A percentile compares a stretch with the other conserved stretches of the same genome.
Conservation (phyloP, 495 filamentous ascomycete species). For the Corynascus novoguineensis region DNA sequence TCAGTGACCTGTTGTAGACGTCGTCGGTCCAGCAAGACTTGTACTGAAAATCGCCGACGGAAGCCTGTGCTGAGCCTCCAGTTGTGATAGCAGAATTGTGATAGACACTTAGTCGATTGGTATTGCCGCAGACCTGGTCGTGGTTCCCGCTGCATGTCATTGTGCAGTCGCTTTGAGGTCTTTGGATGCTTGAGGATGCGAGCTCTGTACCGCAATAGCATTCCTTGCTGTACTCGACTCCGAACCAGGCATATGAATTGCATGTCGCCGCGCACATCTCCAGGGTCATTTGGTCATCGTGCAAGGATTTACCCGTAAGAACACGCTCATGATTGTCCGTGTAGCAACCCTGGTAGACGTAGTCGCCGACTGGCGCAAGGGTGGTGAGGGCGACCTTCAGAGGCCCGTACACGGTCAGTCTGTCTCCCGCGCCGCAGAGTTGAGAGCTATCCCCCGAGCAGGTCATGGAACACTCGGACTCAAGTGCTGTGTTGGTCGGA, state of each 20-base stretch:
- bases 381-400: neutral
- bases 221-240: constrained; percentile 12
- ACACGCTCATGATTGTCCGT: neutral
- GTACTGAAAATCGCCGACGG: constrained; percentile 27
- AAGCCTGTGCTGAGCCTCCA: constrained; percentile 18
- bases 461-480: constrained; percentile 32
- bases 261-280: constrained; percentile 28
- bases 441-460: constrained; percentile 31
- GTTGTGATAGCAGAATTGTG: constrained; percentile 1
- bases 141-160: constrained; percentile 9
- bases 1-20: constrained; percentile 21
- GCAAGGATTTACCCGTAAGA: neutral
- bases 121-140: constrained; percentile 2
- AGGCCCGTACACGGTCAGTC: constrained; percentile 34
- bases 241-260: constrained; percentile 6
- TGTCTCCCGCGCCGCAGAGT: constrained; percentile 30
- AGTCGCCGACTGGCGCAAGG: neutral
- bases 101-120: constrained; percentile 29
- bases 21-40: constrained; percentile 37
- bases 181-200: neutral
- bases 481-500: constrained; percentile 9
- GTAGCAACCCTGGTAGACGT: constrained; percentile 10
- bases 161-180: constrained; percentile 3
- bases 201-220: constrained; percentile 15
- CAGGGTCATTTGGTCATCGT: constrained; percentile 20